Evolutionary conservation across 192 early-diverging fungal genomes (phyloP), one percentile per base, ranked within the genome.

Genomic region (Rhizoclosmatium sp.): DNA sequence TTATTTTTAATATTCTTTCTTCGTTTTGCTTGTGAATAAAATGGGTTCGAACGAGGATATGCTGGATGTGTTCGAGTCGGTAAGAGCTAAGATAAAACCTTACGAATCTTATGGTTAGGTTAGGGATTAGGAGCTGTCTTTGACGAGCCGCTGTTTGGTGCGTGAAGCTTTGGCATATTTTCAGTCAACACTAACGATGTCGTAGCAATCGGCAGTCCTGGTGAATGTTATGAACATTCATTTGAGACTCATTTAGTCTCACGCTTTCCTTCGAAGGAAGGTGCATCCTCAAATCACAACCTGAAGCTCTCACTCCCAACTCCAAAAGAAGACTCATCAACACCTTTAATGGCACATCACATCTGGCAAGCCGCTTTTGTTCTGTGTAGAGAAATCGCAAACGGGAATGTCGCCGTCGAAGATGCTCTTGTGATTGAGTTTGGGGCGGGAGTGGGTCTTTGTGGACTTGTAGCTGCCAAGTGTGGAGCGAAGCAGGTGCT

Each of bases 71-170:
- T 71, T 71, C 41, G 70, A 71, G 42, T 51, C 70, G 70, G 70
- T 71, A 19, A 42, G 70, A 40, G 39, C 42, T 41, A 9, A 49
- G 47, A n/a, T n/a, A 39, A 39, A 14, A 54, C 21, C 39, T 59
- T 71, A 9, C 23, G 2, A 14, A 31, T 51, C 47, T 31, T 23
- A 5, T 42, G 40, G 31, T 31, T 31, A 31, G 31, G 31, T 9
- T n/a, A 71, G 70, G 70, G 70, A 23, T 47, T 71, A 10, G 70
- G 70, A 4, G 9, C 12, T 59, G 51, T 78, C 16, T 78, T 78
- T 69, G 76, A 78, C 46, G 76, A 78, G 65, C 76, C 76, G 5
- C 49, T n/a, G 46, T 78, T 78, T 45, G 76, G 76, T 78, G 65
- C 4, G 65, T 59, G 10, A 42, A 23, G 1, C 41, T 31, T 31